A percentile compares a stretch with the other conserved stretches of the same genome.
These are phyloP conservation scores for Cordyceps javanica DNA, from an alignment of 2,329 filamentous ascomycete species.

Conservation along the genomic window DNA sequence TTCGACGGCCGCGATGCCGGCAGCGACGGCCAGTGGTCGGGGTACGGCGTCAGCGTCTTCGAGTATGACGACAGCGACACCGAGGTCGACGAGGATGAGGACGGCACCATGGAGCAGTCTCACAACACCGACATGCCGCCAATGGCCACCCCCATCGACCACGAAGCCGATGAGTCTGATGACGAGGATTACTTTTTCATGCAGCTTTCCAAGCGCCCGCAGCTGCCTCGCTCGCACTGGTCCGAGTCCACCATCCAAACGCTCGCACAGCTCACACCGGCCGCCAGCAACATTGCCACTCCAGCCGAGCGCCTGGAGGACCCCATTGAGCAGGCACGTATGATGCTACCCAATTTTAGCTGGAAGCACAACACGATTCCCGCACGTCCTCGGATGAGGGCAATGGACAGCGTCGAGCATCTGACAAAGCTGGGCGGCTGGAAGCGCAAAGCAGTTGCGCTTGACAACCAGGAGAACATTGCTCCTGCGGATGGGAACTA, in stretches of 20 bases:
- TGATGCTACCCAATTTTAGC: conserved; percentile 29
- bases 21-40: conserved; percentile 19
- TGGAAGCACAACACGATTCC: conserved; percentile 25
- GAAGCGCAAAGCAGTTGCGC: conserved; percentile 38
- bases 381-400: conserved; percentile 32
- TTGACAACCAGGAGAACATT: conserved; percentile 26
- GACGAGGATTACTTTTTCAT: conserved; percentile 29
- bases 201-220: conserved; percentile 24
- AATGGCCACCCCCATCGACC: conserved; percentile 22
- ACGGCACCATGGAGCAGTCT: conserved; percentile 21
- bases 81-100: conserved; percentile 18
- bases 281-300: conserved; percentile 8
- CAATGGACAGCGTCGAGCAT: conserved; percentile 34
- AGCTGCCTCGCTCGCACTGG: conserved; percentile 33
- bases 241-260: conserved; percentile 37
- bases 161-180: conserved; percentile 21
- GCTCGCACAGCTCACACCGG: conserved; percentile 18
- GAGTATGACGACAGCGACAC: conserved; percentile 19
- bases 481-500: background rate
- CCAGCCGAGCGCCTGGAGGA: conserved; percentile 5
- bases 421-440: conserved; percentile 38
- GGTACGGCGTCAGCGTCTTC: conserved; percentile 19
- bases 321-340: conserved; percentile 19
- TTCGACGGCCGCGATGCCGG: conserved; percentile 22
- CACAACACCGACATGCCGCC: conserved; percentile 21